Evolutionary conservation across 2,329 filamentous ascomycete genomes (phyloP).

Genomic region (Aciculosporium take): DNA sequence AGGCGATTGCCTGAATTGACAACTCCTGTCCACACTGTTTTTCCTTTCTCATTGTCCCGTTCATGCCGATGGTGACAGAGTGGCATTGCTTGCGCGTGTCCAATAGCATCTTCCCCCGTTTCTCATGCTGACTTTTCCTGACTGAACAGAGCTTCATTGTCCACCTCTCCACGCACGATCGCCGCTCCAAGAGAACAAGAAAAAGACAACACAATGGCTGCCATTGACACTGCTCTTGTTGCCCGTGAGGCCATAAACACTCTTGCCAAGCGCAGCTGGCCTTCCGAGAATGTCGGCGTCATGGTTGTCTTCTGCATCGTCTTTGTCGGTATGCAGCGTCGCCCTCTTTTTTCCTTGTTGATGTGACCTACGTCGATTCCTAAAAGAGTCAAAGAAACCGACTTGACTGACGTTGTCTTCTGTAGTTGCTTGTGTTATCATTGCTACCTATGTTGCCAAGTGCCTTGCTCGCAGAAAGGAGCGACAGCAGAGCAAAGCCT

Average conservation of each 20-base stretch:
- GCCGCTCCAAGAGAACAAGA: background rate
- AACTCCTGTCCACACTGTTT: background rate
- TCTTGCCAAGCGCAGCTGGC: conserved; percentile 29
- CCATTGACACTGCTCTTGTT: conserved; percentile 21
- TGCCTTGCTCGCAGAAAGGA: conserved; percentile 12
- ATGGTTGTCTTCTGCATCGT: conserved; percentile 31
- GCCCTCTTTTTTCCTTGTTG: background rate
- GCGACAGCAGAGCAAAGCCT: conserved; percentile 15
- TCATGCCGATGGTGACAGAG: no score
- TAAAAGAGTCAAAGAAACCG: background rate
- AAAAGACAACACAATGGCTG: conserved; percentile 21
- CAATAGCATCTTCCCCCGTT: background rate
- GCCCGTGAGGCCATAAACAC: conserved; percentile 19
- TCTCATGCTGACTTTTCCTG: background rate
- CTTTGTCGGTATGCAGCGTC: conserved; percentile 21
- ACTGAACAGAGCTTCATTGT: background rate
- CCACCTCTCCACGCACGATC: background rate
- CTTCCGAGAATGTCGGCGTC: conserved; percentile 24
- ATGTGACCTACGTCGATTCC: background rate
- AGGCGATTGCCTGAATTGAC: background rate
- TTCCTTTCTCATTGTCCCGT: background rate
- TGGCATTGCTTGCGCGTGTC: background rate
- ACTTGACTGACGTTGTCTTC: conserved; percentile 6
- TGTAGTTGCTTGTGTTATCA: conserved; percentile 20
- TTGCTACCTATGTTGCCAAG: conserved; percentile 20